Base-by-base conservation (phyloP, 192 early-diverging fungal species). In the Rhizophagus clarus region DNA sequence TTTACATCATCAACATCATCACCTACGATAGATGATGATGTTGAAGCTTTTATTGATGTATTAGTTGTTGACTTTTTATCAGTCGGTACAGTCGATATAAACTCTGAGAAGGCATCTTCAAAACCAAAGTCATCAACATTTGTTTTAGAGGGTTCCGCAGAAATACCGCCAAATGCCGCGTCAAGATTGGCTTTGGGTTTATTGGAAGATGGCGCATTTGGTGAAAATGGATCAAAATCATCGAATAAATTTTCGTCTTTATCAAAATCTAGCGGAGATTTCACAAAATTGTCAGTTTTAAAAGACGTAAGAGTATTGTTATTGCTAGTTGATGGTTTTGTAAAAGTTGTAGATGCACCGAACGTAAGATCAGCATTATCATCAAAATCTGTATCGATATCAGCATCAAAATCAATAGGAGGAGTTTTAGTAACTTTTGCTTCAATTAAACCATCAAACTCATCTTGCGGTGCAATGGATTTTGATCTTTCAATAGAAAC, bases 1-100 rank as follows among this genome's bases (percentile, higher is more conserved):
- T 78, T 79, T 28, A 88, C 85, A 73, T 70, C 37, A 2, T 61
- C 51, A 32, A 31, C n/a, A 71, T 79, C 67, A 28, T 56, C 45
- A 79, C 61, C 67, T 17, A 42, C 32, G 24, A 17, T 29, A 8
- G 7, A 2, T 2, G 75, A 45, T 49, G 28, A 22, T 78, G 8
- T 22, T 22, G 32, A 56, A 1, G 47, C 28, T 32, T 45, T 75
- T 32, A 22, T 26, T 40, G 24, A 26, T 9, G 12, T 11, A 77
- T 7, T 45, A 47, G 32, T 31, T 34, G n/a, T 34, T 51, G 63
- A 37, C 29, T 64, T 22, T 14, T 51, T 34, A 24, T 69, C 34
- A 11, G 32, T 2, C 56, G 64, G 64, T 4, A n/a, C 34, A 11
- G 32, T 2, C 56, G 64, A 29, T 4, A n/a, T 26, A 1, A 69